A percentile compares a stretch with the other conserved stretches of the same genome.
These are phyloP conservation scores for Solanum arcanum DNA, from an alignment of 257 asterid species.

Conservation along the genomic window DNA sequence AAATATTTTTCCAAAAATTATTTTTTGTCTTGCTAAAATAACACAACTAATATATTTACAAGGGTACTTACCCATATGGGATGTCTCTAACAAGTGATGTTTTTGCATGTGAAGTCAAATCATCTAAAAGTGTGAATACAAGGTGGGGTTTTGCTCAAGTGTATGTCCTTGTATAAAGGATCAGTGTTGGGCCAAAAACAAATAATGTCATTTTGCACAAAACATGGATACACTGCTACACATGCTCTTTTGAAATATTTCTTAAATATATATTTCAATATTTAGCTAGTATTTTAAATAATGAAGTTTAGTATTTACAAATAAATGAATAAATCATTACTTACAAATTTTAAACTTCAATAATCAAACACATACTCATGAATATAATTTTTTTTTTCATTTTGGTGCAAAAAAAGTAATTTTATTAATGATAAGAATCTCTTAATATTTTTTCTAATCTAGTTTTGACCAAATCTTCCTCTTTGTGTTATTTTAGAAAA, in stretches of 20 bases:
- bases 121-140: constrained; percentile 57
- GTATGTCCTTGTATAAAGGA: constrained; percentile 42
- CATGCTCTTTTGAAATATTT: constrained; percentile 39
- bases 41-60: not conserved
- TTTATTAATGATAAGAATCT: too few species aligned
- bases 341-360: too few species aligned
- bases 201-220: constrained; percentile 68
- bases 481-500: too few species aligned
- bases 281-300: too few species aligned
- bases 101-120: constrained; percentile 40
- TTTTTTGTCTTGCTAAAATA: not conserved
- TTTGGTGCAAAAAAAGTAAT: too few species aligned
- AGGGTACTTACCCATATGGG: constrained; percentile 50
- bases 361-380: too few species aligned
- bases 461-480: too few species aligned
- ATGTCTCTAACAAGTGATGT: constrained; percentile 51
- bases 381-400: too few species aligned
- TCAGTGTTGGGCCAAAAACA: constrained; percentile 94
- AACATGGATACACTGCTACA: constrained; percentile 69
- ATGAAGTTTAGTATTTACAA: too few species aligned
- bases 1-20: not conserved
- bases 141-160: constrained; percentile 51
- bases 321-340: too few species aligned
- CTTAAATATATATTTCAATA: too few species aligned
- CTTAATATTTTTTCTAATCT: too few species aligned